Percentiles rank a stretch among this genome's conserved stretches.
phyloP scores from a whole-genome alignment of 768 basidiomycete species.

The Gymnopilus dilepis region DNA sequence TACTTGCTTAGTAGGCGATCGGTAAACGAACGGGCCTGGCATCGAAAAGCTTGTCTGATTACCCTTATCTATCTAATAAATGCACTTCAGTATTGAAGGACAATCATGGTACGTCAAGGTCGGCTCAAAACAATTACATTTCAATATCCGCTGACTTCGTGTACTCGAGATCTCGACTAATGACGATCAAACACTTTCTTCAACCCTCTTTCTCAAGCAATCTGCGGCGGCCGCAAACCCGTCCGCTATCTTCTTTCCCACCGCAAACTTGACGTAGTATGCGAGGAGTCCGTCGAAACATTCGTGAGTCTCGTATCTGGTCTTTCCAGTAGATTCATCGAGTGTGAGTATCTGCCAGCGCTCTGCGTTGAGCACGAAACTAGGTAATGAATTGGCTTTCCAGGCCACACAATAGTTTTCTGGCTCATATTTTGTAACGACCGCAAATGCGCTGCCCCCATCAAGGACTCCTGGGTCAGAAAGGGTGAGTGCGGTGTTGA shows the following conservation, averaged over 20 bases:
- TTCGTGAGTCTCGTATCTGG: conserved; percentile 68
- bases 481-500: conserved; percentile 67
- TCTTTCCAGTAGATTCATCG: conserved; percentile 53
- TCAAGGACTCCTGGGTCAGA: conserved; percentile 44
- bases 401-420: conserved; percentile 63
- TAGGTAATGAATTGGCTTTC: conserved; percentile 45
- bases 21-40: too few relatives aligned
- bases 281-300: conserved; percentile 63
- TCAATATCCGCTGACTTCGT: too few relatives aligned
- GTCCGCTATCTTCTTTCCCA: conserved; percentile 45
- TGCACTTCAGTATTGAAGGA: too few relatives aligned
- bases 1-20: too few relatives aligned
- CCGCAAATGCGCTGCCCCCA: conserved; percentile 45
- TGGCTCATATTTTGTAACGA: conserved; percentile 56
- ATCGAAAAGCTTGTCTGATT: too few relatives aligned
- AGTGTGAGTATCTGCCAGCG: conserved; percentile 69
- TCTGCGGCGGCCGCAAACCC: conserved; percentile 62
- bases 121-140: too few relatives aligned
- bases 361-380: conserved; percentile 54
- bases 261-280: conserved; percentile 52
- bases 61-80: too few relatives aligned
- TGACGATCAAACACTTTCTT: too few relatives aligned
- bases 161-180: too few relatives aligned
- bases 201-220: conserved; percentile 57
- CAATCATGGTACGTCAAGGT: too few relatives aligned